Conservation (phyloP, 257 asterid species). For the Solanum microdontum region DNA sequence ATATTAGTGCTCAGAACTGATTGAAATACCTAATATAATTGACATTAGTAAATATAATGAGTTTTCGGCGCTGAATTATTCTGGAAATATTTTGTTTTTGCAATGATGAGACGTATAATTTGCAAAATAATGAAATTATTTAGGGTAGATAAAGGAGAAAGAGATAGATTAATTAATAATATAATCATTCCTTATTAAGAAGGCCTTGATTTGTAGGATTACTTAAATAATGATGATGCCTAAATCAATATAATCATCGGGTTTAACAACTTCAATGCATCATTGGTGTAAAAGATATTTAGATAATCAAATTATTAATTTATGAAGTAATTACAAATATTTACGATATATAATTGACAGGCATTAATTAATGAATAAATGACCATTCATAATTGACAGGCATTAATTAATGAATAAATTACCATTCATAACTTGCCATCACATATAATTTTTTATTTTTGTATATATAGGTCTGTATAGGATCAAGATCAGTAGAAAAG, state of each 20-base stretch:
- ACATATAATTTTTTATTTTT: too few relatives aligned
- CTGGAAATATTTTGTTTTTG: not conserved
- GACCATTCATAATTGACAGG: not conserved
- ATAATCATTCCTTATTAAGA: not conserved
- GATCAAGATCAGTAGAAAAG: too few relatives aligned
- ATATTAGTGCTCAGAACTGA: not conserved
- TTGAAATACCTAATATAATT: not conserved
- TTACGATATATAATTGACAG: not conserved
- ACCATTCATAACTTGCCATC: not conserved
- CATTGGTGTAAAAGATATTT: not conserved
- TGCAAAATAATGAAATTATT: not conserved
- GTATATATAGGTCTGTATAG: too few relatives aligned
- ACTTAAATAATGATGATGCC: not conserved
- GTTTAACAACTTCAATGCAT: not conserved
- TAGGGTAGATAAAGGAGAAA: not conserved
- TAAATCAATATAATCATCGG: not conserved
- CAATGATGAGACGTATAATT: not conserved
- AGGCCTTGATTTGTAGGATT: not conserved
- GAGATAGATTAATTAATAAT: not conserved
- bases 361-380: not conserved
- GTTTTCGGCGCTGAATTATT: not conserved
- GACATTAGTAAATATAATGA: not conserved
- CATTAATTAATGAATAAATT: not conserved
- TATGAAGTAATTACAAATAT: not conserved
- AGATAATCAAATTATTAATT: not conserved